Base-by-base conservation (phyloP, 78 protist genomes). In the Capsaspora owczarzaki region DNA sequence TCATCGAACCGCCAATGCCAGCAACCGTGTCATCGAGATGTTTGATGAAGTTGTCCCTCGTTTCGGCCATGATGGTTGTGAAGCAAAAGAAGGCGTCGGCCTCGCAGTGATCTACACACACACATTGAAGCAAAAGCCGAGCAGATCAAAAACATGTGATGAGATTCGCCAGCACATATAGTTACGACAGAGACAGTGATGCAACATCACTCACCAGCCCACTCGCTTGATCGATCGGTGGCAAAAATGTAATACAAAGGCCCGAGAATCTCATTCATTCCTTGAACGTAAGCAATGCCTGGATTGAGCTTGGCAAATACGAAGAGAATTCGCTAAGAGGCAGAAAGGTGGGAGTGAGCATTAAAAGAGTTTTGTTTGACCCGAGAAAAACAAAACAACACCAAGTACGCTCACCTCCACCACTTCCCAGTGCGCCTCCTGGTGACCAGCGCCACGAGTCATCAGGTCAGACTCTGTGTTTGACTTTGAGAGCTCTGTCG, bases 41-140 rank as follows among this genome's bases (percentile, higher is more conserved):
- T 2, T 70, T 33, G 43, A 69, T 70, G 61, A 89, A 92, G 78
- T 82, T 84, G 80, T 89, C 90, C 20, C 92, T 33, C 29, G 89
- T 41, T 19, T 86, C 90, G 38, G 90, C 56, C 92, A 90, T 89
- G n/a, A 93, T 35, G 20, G 53, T 66, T 10, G 82, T 82, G 70
- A 93, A 93, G 79, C 92, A 90, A 76, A 77, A 90, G 85, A 90
- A 93, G 12, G 93, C 79, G 79, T 93, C 96, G 14, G 93, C 90
- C 81, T 93, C 96, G n/a, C 87, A 86, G 31, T 85, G 63, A 0
- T 44, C 81, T 43, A 68, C 51, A 8, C 31, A 22, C 38, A 14
- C 23, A 3, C 33, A 3, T 5, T 3, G 19, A 22, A 27, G 61
- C 16, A 2, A 8, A 46, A 74, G 16, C 2, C 25, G 0, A n/a